phyloP scores from a whole-genome alignment of 768 basidiomycete species.

The Tricholoma saponaceum region DNA sequence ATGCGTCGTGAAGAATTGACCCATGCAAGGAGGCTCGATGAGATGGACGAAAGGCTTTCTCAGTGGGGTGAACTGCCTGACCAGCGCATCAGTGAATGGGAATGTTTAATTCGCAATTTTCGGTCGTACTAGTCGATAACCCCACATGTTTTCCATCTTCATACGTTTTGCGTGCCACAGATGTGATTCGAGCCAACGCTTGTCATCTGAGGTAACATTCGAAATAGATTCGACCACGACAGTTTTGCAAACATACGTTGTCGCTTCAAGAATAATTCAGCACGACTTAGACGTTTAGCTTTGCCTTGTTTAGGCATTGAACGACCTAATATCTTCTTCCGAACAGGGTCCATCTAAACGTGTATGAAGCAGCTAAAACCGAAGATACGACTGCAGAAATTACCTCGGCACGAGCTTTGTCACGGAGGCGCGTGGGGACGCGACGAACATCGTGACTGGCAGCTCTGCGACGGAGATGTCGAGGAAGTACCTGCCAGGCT shows the following conservation, averaged over 20 bases:
- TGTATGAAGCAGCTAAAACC: not conserved
- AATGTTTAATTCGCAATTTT: not conserved
- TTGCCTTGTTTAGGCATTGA: conserved; percentile 64
- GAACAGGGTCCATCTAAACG: conserved; percentile 44
- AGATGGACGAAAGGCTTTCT: conserved; percentile 89
- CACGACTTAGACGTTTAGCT: conserved; percentile 49
- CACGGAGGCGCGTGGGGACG: conserved; percentile 80
- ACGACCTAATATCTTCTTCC: conserved; percentile 34
- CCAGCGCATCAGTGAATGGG: not conserved
- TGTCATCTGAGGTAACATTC: conserved; percentile 51
- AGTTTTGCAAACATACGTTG: conserved; percentile 51
- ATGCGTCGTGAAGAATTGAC: conserved; percentile 86
- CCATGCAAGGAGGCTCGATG: conserved; percentile 85
- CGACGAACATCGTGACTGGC: conserved; percentile 93
- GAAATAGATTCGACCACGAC: not conserved
- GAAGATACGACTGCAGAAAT: conserved; percentile 6
- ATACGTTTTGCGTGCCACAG: conserved; percentile 97
- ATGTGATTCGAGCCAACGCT: conserved; percentile 94
- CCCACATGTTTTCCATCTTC: conserved; percentile 93
- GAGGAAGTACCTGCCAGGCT: conserved; percentile 90
- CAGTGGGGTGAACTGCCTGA: conserved; percentile 82
- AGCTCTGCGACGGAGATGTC: conserved; percentile 87
- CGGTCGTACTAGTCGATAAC: conserved; percentile 69
- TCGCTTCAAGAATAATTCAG: conserved; percentile 60
- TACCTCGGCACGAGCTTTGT: conserved; percentile 82